These are phyloP conservation scores for Fraxinus xanthoxyloides DNA, from an alignment of 305 asterid genomes.

Conservation along the genomic window DNA sequence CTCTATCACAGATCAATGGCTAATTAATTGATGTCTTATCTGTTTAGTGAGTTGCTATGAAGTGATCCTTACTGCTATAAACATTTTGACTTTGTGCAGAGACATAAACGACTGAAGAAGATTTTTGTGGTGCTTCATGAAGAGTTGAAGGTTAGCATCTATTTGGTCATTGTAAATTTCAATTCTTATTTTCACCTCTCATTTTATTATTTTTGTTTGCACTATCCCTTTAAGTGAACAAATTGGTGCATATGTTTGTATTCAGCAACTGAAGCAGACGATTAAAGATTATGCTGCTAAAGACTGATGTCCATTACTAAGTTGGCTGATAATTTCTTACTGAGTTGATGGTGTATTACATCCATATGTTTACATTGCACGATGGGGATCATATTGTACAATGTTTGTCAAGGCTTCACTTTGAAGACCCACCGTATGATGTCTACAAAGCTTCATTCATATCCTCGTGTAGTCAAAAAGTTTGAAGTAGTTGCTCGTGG, in stretches of 20 bases:
- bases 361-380: not conserved
- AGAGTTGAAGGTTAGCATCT: constrained; percentile 65
- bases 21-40: constrained; percentile 9
- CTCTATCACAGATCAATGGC: not conserved
- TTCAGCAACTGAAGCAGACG: constrained; percentile 83
- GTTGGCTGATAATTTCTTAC: not conserved
- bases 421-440: constrained; percentile 14
- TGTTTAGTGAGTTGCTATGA: constrained; percentile 10
- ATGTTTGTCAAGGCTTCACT: constrained; percentile 15
- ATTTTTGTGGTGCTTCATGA: constrained; percentile 72
- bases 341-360: not conserved
- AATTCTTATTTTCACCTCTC: not conserved
- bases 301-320: constrained; percentile 13
- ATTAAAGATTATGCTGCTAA: constrained; percentile 57
- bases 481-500: constrained; percentile 1
- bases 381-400: not conserved
- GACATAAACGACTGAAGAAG: constrained; percentile 68
- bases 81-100: constrained; percentile 47
- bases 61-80: constrained; percentile 18
- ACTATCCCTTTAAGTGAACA: not conserved
- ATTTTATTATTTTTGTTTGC: constrained; percentile 13
- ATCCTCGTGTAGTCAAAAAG: constrained; percentile 12
- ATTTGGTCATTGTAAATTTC: constrained; percentile 22
- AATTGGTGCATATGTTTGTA: constrained; percentile 15
- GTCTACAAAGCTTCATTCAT: constrained; percentile 8